A percentile compares a stretch with the other conserved stretches of the same genome.
Evolutionary conservation across 306 rosid genomes (phyloP).

Genomic region (Lupinus albus): DNA sequence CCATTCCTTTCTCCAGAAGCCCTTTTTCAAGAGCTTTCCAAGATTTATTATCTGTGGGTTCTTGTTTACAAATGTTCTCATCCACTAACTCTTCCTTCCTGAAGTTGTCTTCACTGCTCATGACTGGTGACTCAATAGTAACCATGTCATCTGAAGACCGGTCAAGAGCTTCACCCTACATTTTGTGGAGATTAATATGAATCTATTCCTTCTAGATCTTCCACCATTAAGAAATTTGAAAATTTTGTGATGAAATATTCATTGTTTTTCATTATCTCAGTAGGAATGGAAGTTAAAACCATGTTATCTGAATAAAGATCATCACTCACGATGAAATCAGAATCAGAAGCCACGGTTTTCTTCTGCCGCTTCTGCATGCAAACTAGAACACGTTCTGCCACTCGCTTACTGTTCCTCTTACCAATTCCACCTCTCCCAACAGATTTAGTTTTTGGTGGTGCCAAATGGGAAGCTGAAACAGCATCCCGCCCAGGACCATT

Average conservation of each 20-base stretch:
- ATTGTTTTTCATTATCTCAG: slow-evolving; percentile 52
- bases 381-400: slow-evolving; percentile 85
- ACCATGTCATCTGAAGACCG: slow-evolving; percentile 62
- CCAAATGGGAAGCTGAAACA: slow-evolving; percentile 52
- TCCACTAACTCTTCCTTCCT: slow-evolving; percentile 75
- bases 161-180: slow-evolving; percentile 60
- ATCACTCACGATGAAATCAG: slow-evolving; percentile 73
- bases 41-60: slow-evolving; percentile 59
- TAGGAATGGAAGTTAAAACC: slow-evolving; percentile 48
- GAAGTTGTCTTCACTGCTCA: slow-evolving; percentile 64
- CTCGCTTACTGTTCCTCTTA: slow-evolving; percentile 94
- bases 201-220: slow-evolving; percentile 54
- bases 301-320: slow-evolving; percentile 51
- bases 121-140: slow-evolving; percentile 56
- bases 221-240: slow-evolving; percentile 44
- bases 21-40: slow-evolving; percentile 91
- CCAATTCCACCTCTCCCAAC: slow-evolving; percentile 60
- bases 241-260: slow-evolving; percentile 51
- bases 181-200: slow-evolving; percentile 42
- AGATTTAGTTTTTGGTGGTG: slow-evolving; percentile 61
- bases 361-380: slow-evolving; percentile 92
- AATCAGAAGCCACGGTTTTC: slow-evolving; percentile 74
- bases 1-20: slow-evolving; percentile 87
- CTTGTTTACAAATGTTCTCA: slow-evolving; percentile 73
- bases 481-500: slow-evolving; percentile 71